Conservation (phyloP, 352 stramenopile genomes). For the Phytophthora hibernalis region DNA sequence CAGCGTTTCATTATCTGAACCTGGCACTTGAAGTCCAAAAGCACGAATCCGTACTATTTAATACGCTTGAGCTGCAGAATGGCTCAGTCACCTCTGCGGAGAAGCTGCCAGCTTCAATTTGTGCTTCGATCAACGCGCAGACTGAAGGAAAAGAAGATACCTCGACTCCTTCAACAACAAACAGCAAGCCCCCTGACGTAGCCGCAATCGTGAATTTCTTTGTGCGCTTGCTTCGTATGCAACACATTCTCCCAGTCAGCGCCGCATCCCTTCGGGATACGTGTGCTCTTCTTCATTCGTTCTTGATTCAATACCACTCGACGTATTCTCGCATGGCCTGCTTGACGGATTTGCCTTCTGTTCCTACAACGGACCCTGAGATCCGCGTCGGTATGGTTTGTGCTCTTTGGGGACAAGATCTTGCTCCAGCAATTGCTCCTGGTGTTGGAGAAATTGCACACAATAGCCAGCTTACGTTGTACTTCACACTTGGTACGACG, state of each 20-base stretch:
- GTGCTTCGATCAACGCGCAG: slow-evolving; percentile 39
- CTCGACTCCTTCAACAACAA: neutral
- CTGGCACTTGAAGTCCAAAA: slow-evolving; percentile 52
- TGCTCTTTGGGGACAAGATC: slow-evolving; percentile 61
- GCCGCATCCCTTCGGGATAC: slow-evolving; percentile 46
- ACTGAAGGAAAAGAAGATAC: slow-evolving; percentile 13
- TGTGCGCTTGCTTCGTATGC: slow-evolving; percentile 54
- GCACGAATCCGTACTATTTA: slow-evolving; percentile 58
- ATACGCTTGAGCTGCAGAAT: slow-evolving; percentile 68
- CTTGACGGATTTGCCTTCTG: slow-evolving; percentile 46
- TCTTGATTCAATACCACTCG: slow-evolving; percentile 66
- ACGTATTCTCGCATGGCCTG: slow-evolving; percentile 64
- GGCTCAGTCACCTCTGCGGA: slow-evolving; percentile 48
- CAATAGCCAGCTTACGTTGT: slow-evolving; percentile 43
- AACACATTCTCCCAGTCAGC: slow-evolving; percentile 47
- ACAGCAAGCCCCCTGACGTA: slow-evolving; percentile 19
- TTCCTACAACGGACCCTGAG: slow-evolving; percentile 60
- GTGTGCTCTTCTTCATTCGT: slow-evolving; percentile 53
- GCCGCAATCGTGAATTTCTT: slow-evolving; percentile 68
- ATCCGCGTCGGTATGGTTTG: slow-evolving; percentile 69
- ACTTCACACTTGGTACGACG: slow-evolving; percentile 71
- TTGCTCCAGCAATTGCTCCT: slow-evolving; percentile 52
- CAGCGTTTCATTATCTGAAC: slow-evolving; percentile 75
- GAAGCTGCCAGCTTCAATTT: slow-evolving; percentile 56
- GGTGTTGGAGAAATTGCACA: neutral